Conservation (phyloP, 352 stramenopile species). For the Blastocystis sp. region DNA sequence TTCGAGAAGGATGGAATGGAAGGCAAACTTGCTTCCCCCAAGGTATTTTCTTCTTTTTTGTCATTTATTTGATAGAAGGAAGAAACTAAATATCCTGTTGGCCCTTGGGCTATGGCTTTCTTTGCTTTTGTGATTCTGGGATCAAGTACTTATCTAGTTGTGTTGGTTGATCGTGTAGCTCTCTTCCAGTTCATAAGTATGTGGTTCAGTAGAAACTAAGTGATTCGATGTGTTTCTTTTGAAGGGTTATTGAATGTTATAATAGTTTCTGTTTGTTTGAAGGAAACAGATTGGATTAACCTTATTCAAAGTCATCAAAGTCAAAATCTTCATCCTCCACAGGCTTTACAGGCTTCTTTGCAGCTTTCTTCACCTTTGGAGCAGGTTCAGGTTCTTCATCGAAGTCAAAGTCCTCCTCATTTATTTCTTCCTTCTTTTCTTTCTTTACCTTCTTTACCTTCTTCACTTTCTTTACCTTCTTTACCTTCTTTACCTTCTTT, state of each 20-base stretch:
- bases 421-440: constrained; percentile 22
- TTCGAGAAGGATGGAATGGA: constrained; percentile 28
- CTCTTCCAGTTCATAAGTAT: constrained; percentile 66
- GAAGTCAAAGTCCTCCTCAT: constrained; percentile 63
- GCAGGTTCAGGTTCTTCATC: constrained; percentile 16
- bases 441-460: constrained; percentile 67
- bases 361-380: constrained; percentile 7
- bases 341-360: not conserved
- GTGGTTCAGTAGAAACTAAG: constrained; percentile 48
- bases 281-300: not conserved
- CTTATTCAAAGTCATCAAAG: constrained; percentile 5
- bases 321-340: constrained; percentile 6
- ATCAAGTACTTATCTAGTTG: not conserved
- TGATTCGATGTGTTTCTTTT: not conserved
- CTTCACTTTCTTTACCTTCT: constrained; percentile 67
- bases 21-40: not conserved
- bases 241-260: constrained; percentile 7
- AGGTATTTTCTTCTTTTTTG: not conserved
- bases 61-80: constrained; percentile 32
- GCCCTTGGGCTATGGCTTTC: constrained; percentile 63
- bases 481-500: constrained; percentile 62
- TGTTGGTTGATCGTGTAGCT: not conserved
- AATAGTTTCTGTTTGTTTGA: not conserved
- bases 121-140: constrained; percentile 64
- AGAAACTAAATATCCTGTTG: constrained; percentile 52